Evolutionary conservation across 2,329 filamentous ascomycete genomes (phyloP).

Genomic region (Sordariomycetes sp.): DNA sequence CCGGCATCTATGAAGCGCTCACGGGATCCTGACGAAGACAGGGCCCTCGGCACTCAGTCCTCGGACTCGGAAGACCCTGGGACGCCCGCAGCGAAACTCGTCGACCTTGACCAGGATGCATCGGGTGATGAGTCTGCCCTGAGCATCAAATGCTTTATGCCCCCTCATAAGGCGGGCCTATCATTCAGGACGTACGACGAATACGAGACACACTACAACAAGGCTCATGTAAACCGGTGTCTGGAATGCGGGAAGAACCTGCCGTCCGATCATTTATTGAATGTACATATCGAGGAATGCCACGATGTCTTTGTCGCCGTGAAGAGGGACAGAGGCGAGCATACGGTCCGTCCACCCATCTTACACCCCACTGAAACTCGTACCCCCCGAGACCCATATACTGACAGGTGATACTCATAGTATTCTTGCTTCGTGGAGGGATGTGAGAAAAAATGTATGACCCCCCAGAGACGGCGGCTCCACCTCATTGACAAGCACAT

Average conservation of each 20-base stretch:
- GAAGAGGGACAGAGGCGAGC: conserved; percentile 69
- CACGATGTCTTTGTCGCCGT: conserved; percentile 74
- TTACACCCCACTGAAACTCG: neutral
- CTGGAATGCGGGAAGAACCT: conserved; percentile 79
- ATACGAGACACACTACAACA: conserved; percentile 79
- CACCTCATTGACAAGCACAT: conserved; percentile 92
- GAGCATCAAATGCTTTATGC: conserved; percentile 70
- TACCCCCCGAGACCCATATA: neutral
- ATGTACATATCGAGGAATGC: conserved; percentile 80
- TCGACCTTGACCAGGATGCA: conserved; percentile 38
- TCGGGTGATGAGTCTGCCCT: conserved; percentile 21
- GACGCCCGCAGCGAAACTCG: conserved; percentile 35
- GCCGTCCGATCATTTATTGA: conserved; percentile 69
- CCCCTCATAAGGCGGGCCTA: conserved; percentile 63
- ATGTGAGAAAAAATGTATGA: conserved; percentile 77
- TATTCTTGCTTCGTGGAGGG: conserved; percentile 84
- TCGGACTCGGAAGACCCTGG: neutral
- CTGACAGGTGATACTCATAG: conserved; percentile 26
- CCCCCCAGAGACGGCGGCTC: conserved; percentile 71
- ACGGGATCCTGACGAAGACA: conserved; percentile 42
- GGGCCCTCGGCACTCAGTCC: neutral
- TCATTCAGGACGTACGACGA: conserved; percentile 66
- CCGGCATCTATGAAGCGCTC: conserved; percentile 47
- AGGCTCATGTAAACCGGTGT: conserved; percentile 76
- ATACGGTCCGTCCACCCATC: conserved; percentile 54